Conservation (phyloP, 495 filamentous ascomycete species). For the Penicillium lagena region DNA sequence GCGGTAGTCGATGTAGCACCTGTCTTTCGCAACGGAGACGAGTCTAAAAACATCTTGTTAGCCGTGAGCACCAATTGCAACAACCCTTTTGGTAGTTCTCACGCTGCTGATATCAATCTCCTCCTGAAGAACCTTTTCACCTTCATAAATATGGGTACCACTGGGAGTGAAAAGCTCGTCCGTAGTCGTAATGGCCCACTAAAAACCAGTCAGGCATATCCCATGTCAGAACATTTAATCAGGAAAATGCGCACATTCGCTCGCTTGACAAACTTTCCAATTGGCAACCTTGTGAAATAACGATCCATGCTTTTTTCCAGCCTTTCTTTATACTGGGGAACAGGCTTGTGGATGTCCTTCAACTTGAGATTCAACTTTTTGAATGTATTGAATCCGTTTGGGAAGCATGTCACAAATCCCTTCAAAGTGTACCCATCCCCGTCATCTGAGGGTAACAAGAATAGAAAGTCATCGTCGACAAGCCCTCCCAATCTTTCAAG, state of each 20-base stretch:
- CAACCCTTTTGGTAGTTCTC: neutral
- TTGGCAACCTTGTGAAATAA: constrained; percentile 46
- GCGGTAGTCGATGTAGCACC: constrained; percentile 60
- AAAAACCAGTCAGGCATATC: constrained; percentile 23
- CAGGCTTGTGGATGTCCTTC: constrained; percentile 58
- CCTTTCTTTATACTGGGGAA: constrained; percentile 59
- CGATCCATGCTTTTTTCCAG: constrained; percentile 67
- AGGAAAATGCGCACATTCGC: constrained; percentile 49
- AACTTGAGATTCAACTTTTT: constrained; percentile 57
- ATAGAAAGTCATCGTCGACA: constrained; percentile 67
- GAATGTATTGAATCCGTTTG: constrained; percentile 58
- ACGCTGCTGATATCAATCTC: constrained; percentile 5
- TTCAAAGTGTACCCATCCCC: constrained; percentile 45
- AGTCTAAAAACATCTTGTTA: constrained; percentile 18
- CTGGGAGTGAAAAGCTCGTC: constrained; percentile 5
- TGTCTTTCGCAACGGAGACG: constrained; percentile 63
- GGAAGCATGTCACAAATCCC: constrained; percentile 63
- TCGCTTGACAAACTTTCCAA: constrained; percentile 24
- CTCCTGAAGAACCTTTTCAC: constrained; percentile 5
- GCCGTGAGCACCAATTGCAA: neutral
- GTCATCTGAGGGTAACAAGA: constrained; percentile 48
- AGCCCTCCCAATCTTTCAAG: constrained; percentile 49
- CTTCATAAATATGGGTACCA: constrained; percentile 15
- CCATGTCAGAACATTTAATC: constrained; percentile 10
- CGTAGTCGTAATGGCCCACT: constrained; percentile 8